Percentiles rank a stretch among this genome's conserved stretches.
Evolutionary conservation across 768 basidiomycete species (phyloP).

Genomic region (Pleurotus giganteus): DNA sequence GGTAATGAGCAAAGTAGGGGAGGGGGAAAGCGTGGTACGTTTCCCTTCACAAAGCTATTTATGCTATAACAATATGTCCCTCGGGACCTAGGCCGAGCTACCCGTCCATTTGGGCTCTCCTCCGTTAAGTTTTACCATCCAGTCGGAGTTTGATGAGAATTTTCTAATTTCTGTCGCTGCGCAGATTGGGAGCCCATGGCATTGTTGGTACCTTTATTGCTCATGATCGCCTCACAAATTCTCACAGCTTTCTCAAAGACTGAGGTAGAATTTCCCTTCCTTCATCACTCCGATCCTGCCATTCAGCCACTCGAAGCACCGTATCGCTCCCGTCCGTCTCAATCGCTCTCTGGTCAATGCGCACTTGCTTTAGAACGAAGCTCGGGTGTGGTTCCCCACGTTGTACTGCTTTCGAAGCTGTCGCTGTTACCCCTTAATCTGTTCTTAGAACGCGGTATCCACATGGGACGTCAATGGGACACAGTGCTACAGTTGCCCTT

Average conservation of each 20-base stretch:
- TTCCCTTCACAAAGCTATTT: constrained; percentile 2
- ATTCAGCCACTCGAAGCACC: background rate
- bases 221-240: background rate
- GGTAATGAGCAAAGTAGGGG: background rate
- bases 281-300: background rate
- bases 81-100: constrained; percentile 10
- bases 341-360: constrained; percentile 1
- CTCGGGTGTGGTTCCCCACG: background rate
- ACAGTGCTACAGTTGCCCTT: background rate
- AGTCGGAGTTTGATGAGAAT: constrained; percentile 8
- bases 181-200: constrained; percentile 9
- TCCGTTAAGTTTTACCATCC: constrained; percentile 9
- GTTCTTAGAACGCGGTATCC: background rate
- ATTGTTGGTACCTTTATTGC: constrained; percentile 8
- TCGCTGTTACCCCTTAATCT: background rate
- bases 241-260: constrained; percentile 3
- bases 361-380: background rate
- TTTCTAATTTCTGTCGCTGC: constrained; percentile 8
- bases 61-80: constrained; percentile 9
- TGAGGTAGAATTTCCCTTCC: background rate
- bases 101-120: constrained; percentile 9
- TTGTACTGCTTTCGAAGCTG: background rate
- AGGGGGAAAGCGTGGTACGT: constrained; percentile 4
- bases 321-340: background rate
- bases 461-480: constrained; percentile 4